These are phyloP conservation scores for Hanseniaspora nectarophila DNA, from an alignment of 805 yeast genomes.

Conservation along the genomic window DNA sequence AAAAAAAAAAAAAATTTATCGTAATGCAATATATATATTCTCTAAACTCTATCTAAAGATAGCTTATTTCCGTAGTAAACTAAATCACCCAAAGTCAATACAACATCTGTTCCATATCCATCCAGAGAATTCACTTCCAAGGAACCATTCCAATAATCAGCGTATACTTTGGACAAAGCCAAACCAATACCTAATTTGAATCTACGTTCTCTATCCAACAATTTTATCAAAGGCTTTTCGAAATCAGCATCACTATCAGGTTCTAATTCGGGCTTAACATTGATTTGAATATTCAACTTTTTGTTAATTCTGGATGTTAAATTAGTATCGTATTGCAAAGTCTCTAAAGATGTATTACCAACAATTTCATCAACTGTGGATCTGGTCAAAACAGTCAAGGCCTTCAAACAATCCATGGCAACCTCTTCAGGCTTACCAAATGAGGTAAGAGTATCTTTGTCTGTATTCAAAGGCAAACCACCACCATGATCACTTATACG, in stretches of 20 bases:
- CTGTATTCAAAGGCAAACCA: constrained; percentile 53
- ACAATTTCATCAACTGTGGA: constrained; percentile 19
- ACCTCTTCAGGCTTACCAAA: constrained; percentile 61
- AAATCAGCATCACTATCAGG: constrained; percentile 21
- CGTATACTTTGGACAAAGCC: constrained; percentile 85
- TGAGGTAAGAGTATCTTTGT: constrained; percentile 57
- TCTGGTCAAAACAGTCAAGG: background rate
- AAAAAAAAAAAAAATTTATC: background rate
- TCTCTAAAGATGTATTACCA: constrained; percentile 30
- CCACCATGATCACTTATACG: constrained; percentile 86
- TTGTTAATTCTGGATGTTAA: constrained; percentile 3
- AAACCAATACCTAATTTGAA: constrained; percentile 75
- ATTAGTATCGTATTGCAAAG: constrained; percentile 11
- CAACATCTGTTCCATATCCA: constrained; percentile 87
- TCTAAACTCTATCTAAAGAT: constrained; percentile 65
- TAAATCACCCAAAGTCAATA: constrained; percentile 62
- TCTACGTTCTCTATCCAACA: constrained; percentile 62
- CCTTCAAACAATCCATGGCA: constrained; percentile 41
- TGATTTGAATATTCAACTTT: constrained; percentile 5
- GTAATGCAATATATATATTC: no score
- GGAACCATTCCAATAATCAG: constrained; percentile 95
- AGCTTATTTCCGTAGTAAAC: constrained; percentile 54
- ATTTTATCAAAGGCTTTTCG: constrained; percentile 42
- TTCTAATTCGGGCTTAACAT: constrained; percentile 15
- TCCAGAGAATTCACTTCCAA: constrained; percentile 69